Base-by-base conservation (phyloP, 176 grass and related monocot species). In the Ananas comosus region DNA sequence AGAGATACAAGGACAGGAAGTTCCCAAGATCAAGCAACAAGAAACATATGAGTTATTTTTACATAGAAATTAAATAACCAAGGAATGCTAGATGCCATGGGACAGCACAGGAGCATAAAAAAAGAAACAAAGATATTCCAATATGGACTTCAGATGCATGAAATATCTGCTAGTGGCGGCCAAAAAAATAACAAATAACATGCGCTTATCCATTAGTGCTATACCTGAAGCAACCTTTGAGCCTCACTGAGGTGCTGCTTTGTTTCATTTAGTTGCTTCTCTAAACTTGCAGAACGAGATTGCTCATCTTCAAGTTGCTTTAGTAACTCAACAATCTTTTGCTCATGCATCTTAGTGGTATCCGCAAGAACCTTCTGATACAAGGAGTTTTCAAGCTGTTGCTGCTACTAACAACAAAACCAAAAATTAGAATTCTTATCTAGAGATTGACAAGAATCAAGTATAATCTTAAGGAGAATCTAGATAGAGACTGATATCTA, bases 261-360 rank as follows among this genome's bases (percentile, higher is more conserved):
- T 67, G 88, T 72, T 59, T 66, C 47, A 19, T 70, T 66, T 70
- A 87, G 73, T 64, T 73, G 72, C 42, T 73, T 47, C 68, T 89
- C 79, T 69, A 92, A 74, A 70, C 58, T 78, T 66, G 81, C 53
- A 66, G 72, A 78, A 48, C 13, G 25, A 57, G 70, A 77, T 63
- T 76, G 82, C 82, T 96, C 88, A 77, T 92, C 68, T 79, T 92
- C 86, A 75, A 92, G 74, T 69, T 87, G 57, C 59, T 50, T 80
- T 49, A 67, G 64, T 49, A 89, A 78, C 69, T 87, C 81, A 73
- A 28, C 76, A 64, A 89, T 85, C 71, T 86, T 84, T 53, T 81
- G 77, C 64, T 92, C 86, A 63, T 96, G 72, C 49, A 79, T 77
- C 70, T 85, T 72, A 70, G 63, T 81, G 13, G 70, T 74, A 74